These are phyloP conservation scores for Venturia effusa DNA, from an alignment of 2,329 filamentous ascomycete species.

Conservation along the genomic window DNA sequence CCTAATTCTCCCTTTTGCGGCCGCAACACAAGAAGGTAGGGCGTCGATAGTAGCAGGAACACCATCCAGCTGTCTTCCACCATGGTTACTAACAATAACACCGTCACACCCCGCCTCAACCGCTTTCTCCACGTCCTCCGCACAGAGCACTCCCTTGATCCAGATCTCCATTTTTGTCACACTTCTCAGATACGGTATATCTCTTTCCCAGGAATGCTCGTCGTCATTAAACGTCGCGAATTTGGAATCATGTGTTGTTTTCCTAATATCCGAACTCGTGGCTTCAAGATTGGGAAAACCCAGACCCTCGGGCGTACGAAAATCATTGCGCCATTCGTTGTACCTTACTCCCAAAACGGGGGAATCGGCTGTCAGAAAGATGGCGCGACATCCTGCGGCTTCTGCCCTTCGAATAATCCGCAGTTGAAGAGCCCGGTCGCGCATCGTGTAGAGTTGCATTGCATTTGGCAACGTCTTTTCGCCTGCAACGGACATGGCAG, in stretches of 20 bases:
- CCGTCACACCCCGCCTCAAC: conserved; percentile 25
- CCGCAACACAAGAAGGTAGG: conserved; percentile 24
- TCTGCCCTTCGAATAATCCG: conserved; percentile 8
- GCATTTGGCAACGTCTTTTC: neutral
- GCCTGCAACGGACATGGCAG: neutral
- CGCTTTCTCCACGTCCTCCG: conserved; percentile 25
- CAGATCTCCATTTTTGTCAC: conserved; percentile 28
- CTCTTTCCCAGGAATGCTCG: conserved; percentile 18
- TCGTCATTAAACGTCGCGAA: conserved; percentile 1
- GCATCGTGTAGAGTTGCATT: conserved; percentile 10
- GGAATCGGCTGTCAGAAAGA: conserved; percentile 12
- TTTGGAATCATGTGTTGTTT: neutral
- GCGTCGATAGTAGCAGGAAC: conserved; percentile 25
- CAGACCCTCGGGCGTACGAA: neutral
- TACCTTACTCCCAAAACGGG: conserved; percentile 9
- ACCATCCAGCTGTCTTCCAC: conserved; percentile 26
- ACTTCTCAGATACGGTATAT: conserved; percentile 22
- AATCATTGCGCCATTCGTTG: conserved; percentile 25
- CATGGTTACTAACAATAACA: conserved; percentile 28
- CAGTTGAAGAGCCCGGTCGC: conserved; percentile 3
- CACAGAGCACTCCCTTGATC: conserved; percentile 27
- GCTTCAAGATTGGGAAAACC: conserved; percentile 3
- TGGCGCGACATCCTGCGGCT: conserved; percentile 6
- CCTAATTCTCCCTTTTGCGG: conserved; percentile 22
- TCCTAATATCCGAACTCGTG: neutral